Conservation (phyloP, 768 basidiomycete genomes). For the Hericium alpestre region DNA sequence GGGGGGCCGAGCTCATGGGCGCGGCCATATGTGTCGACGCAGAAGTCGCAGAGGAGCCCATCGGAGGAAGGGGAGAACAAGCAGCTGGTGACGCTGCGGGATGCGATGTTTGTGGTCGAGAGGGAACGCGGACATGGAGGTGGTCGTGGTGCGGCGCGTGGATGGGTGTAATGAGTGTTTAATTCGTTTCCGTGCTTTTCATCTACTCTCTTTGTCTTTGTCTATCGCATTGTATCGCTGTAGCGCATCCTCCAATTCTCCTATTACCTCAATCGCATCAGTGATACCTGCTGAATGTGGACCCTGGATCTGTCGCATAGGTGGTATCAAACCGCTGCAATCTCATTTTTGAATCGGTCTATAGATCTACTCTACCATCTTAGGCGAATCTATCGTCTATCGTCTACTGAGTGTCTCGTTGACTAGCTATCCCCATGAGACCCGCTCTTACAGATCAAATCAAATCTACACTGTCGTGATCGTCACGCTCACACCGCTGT, state of each 20-base stretch:
- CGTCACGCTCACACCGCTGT: background rate
- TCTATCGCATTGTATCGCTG: too few relatives aligned
- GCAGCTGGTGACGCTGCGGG: constrained; percentile 56
- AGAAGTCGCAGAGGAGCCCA: constrained; percentile 27
- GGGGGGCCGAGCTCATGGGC: constrained; percentile 38
- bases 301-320: too few relatives aligned
- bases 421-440: background rate
- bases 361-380: too few relatives aligned
- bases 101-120: constrained; percentile 80
- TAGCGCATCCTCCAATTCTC: too few relatives aligned
- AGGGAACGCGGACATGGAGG: constrained; percentile 78
- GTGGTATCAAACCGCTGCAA: too few relatives aligned
- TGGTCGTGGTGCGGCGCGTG: constrained; percentile 63
- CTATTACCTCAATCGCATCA: too few relatives aligned
- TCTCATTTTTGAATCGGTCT: too few relatives aligned
- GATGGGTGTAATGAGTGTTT: constrained; percentile 29
- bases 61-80: constrained; percentile 41
- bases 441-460: background rate
- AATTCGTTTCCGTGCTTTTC: background rate
- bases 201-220: too few relatives aligned
- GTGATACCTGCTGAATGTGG: too few relatives aligned
- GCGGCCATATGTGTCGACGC: constrained; percentile 49
- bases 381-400: too few relatives aligned
- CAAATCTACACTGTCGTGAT: background rate
- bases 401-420: too few relatives aligned